These are phyloP conservation scores for Akebia trifoliata DNA, from an alignment of 164 flowering plant species.

Conservation along the genomic window DNA sequence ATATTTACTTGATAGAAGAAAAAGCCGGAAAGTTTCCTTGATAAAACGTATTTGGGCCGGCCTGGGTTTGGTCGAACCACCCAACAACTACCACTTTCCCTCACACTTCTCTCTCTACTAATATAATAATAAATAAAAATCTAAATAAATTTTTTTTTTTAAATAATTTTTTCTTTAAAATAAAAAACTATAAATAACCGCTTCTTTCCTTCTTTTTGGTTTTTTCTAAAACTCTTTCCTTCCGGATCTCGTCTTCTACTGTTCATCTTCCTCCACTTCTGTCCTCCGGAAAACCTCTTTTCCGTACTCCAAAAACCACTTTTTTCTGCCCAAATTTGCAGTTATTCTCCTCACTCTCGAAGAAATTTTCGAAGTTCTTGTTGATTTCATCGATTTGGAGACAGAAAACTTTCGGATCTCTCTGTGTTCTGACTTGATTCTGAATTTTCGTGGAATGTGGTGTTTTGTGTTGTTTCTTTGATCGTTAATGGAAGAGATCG, in stretches of 20 bases:
- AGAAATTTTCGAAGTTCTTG: background rate
- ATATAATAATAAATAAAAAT: background rate
- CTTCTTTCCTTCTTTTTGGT: slow-evolving; percentile 31
- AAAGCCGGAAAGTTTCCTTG: slow-evolving; percentile 1
- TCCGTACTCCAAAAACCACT: slow-evolving; percentile 32
- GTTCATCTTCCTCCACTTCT: slow-evolving; percentile 8
- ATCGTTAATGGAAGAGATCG: slow-evolving; percentile 31
- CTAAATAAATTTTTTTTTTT: no score
- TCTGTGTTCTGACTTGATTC: slow-evolving; percentile 16
- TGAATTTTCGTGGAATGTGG: slow-evolving; percentile 56
- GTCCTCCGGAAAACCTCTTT: slow-evolving; percentile 19
- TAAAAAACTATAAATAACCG: slow-evolving; percentile 50
- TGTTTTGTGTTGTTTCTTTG: slow-evolving; percentile 11
- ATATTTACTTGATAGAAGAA: background rate
- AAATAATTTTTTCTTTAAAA: background rate
- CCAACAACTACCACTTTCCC: slow-evolving; percentile 69
- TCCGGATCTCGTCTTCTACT: slow-evolving; percentile 20
- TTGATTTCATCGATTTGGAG: background rate
- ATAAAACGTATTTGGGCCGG: slow-evolving; percentile 42
- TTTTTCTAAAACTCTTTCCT: slow-evolving; percentile 28
- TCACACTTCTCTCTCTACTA: slow-evolving; percentile 28
- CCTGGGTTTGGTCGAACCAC: slow-evolving; percentile 83
- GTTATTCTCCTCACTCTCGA: slow-evolving; percentile 1
- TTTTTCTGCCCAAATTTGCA: slow-evolving; percentile 20
- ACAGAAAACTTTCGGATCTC: slow-evolving; percentile 27